Evolutionary conservation across 306 rosid genomes (phyloP).

Genomic region (Casuarina equisetifolia): DNA sequence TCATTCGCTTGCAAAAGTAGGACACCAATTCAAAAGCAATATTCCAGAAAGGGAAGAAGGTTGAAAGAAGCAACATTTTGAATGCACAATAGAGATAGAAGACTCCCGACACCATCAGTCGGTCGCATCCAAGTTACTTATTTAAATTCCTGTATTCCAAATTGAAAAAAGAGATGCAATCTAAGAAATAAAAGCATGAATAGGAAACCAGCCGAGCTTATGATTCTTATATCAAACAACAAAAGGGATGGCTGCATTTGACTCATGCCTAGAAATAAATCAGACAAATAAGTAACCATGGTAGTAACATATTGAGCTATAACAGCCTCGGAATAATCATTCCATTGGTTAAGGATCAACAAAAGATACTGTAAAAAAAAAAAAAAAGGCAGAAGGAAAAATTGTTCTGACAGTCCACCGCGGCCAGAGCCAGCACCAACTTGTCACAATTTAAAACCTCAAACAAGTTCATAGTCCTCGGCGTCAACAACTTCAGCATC

Average conservation of each 20-base stretch:
- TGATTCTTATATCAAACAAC: not conserved
- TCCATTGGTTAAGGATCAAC: not conserved
- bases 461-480: too few relatives aligned
- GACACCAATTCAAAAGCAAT: not conserved
- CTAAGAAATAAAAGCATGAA: not conserved
- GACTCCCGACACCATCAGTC: conserved; percentile 29
- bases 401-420: not conserved
- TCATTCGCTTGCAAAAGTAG: not conserved
- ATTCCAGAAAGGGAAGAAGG: too few relatives aligned
- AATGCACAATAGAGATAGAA: conserved; percentile 8
- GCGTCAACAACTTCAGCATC: conserved; percentile 51
- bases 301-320: not conserved
- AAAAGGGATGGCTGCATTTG: not conserved
- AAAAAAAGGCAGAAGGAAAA: not conserved
- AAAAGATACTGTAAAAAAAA: not conserved
- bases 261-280: not conserved
- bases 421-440: not conserved
- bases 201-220: too few relatives aligned
- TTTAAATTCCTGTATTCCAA: conserved; percentile 45
- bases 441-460: too few relatives aligned
- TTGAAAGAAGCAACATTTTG: not conserved
- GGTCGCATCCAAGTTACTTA: conserved; percentile 38
- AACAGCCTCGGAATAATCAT: not conserved
- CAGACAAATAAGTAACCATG: not conserved
- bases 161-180: conserved; percentile 26